Conservation (phyloP, 1,284 basidiomycete species). For the Amylostereum areolatum region DNA sequence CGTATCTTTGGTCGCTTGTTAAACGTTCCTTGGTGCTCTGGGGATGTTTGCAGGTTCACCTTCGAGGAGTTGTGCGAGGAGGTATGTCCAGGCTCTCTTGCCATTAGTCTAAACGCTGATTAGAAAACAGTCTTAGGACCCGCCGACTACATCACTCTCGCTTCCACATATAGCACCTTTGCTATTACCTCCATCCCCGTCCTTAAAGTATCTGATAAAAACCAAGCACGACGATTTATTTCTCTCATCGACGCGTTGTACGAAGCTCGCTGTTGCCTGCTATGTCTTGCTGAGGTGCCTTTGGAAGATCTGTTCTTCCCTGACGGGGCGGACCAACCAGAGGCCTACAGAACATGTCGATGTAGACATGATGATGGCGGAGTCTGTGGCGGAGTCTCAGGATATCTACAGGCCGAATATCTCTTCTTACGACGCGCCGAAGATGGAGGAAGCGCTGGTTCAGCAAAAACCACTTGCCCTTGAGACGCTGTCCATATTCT, state of each 20-base stretch:
- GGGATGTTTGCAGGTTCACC: conserved; percentile 43
- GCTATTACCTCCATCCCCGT: conserved; percentile 56
- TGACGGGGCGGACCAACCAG: conserved; percentile 31
- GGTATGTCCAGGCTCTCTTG: conserved; percentile 22
- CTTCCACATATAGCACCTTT: conserved; percentile 52
- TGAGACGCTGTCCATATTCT: conserved; percentile 57
- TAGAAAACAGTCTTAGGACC: conserved; percentile 46
- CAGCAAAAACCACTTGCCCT: conserved; percentile 24
- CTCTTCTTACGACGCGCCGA: conserved; percentile 45
- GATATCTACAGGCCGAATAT: conserved; percentile 58
- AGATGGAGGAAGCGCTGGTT: conserved; percentile 28
- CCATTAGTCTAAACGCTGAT: background rate
- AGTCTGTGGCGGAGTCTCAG: conserved; percentile 52
- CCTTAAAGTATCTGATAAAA: conserved; percentile 54
- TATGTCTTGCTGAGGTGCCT: conserved; percentile 40
- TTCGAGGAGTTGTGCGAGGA: conserved; percentile 62
- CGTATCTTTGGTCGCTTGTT: conserved; percentile 42
- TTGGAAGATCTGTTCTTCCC: conserved; percentile 59
- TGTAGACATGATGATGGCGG: conserved; percentile 50
- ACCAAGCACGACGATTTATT: conserved; percentile 67
- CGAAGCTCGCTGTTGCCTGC: conserved; percentile 36
- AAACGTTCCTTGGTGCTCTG: conserved; percentile 39
- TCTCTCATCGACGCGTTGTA: conserved; percentile 68
- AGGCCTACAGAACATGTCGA: conserved; percentile 17
- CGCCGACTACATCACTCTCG: conserved; percentile 66